These are phyloP conservation scores for Xylaria palmicola DNA, from an alignment of 495 filamentous ascomycete genomes.

Conservation along the genomic window DNA sequence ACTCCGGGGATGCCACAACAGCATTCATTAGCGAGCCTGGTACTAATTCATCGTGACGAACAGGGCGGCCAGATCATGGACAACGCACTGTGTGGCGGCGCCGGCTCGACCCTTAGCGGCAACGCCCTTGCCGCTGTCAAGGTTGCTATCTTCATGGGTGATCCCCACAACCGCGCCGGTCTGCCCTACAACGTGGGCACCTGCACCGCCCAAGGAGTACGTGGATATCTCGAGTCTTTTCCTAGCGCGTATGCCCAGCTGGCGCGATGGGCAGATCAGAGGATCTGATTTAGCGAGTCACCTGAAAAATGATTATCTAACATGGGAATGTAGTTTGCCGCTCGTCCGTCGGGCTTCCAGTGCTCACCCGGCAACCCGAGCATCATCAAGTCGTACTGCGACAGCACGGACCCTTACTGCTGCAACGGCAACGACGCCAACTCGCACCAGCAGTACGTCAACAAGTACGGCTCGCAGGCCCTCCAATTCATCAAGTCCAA, in stretches of 20 bases:
- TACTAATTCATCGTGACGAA: neutral
- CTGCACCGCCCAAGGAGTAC: constrained; percentile 56
- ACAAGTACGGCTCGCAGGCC: constrained; percentile 43
- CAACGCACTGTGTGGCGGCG: constrained; percentile 60
- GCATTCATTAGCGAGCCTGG: neutral
- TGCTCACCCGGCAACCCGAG: constrained; percentile 48
- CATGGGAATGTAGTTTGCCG: constrained; percentile 46
- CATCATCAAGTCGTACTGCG: constrained; percentile 64
- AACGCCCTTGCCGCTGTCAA: constrained; percentile 52
- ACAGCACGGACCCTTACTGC: constrained; percentile 62
- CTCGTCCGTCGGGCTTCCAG: constrained; percentile 53
- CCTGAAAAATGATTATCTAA: neutral
- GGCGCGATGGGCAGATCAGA: too few species aligned
- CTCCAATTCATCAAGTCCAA: constrained; percentile 37
- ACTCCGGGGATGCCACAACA: neutral
- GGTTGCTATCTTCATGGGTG: constrained; percentile 63
- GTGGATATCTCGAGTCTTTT: too few species aligned
- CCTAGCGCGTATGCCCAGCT: too few species aligned
- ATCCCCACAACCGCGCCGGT: constrained; percentile 53
- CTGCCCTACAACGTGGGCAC: constrained; percentile 63
- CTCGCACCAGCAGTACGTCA: constrained; percentile 60
- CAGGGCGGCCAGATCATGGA: constrained; percentile 65
- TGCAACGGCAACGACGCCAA: constrained; percentile 60
- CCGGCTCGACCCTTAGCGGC: constrained; percentile 50
- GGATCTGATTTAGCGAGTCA: neutral